phyloP scores from a whole-genome alignment of 108 stramenopile species.

The Schizochytrium sp. region DNA sequence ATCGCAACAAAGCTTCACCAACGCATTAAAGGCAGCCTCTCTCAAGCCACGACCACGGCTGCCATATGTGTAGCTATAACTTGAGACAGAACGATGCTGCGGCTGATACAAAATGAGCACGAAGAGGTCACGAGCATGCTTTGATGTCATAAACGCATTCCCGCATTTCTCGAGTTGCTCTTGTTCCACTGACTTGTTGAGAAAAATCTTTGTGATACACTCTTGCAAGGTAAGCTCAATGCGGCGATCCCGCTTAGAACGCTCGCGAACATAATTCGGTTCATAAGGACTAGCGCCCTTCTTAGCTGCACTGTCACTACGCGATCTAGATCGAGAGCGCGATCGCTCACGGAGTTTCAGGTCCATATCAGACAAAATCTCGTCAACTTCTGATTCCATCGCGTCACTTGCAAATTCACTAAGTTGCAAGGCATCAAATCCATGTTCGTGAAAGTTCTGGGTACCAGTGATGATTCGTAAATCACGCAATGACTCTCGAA shows the following conservation, averaged over 20 bases:
- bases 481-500: not conserved
- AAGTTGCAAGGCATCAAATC: slow-evolving; percentile 29
- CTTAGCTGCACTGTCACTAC: slow-evolving; percentile 8
- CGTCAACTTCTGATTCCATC: slow-evolving; percentile 6
- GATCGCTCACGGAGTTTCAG: not conserved
- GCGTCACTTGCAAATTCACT: not conserved
- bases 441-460: slow-evolving; percentile 45
- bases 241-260: slow-evolving; percentile 23
- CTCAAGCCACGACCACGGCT: slow-evolving; percentile 21
- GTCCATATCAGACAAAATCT: not conserved
- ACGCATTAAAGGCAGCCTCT: slow-evolving; percentile 5
- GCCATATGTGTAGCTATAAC: slow-evolving; percentile 7
- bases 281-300: not conserved
- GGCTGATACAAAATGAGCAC: slow-evolving; percentile 55
- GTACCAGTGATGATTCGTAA: not conserved
- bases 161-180: slow-evolving; percentile 40
- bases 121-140: slow-evolving; percentile 36
- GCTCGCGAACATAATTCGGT: slow-evolving; percentile 2
- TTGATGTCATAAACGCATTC: slow-evolving; percentile 7
- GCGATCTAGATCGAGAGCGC: not conserved
- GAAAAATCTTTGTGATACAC: slow-evolving; percentile 32
- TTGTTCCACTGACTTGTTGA: slow-evolving; percentile 39
- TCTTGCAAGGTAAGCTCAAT: slow-evolving; percentile 34
- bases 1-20: slow-evolving; percentile 45
- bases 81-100: slow-evolving; percentile 44